Conservation (phyloP, 2,329 filamentous ascomycete genomes). For the Alternaria longipes region DNA sequence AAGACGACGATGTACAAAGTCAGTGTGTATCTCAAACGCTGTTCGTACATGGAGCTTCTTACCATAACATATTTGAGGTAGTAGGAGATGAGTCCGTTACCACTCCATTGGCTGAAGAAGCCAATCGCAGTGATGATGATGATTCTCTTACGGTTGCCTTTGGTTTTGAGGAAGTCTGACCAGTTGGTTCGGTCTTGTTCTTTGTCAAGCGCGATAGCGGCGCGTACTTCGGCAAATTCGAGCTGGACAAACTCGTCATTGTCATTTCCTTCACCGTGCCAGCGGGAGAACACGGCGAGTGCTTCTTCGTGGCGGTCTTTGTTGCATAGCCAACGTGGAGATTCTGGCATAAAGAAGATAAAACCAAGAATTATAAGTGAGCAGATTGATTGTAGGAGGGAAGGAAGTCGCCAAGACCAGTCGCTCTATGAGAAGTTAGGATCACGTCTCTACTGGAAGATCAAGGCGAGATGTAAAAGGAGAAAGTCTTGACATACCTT, state of each 20-base stretch:
- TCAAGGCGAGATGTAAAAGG: too few relatives aligned
- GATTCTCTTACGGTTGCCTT: conserved; percentile 51
- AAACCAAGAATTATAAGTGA: too few relatives aligned
- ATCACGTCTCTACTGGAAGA: too few relatives aligned
- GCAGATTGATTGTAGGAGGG: too few relatives aligned
- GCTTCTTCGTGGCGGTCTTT: too few relatives aligned
- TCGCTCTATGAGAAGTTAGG: too few relatives aligned
- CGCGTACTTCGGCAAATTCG: conserved; percentile 27
- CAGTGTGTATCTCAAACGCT: conserved; percentile 6
- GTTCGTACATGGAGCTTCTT: too few relatives aligned
- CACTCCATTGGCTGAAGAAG: conserved; percentile 52
- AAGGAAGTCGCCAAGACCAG: too few relatives aligned
- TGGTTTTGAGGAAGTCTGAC: conserved; percentile 39
- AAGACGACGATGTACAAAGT: conserved; percentile 32
- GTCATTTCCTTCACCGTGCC: conserved; percentile 30
- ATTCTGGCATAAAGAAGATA: too few relatives aligned
- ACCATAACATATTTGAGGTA: not conserved
- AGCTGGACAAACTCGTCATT: conserved; percentile 24
- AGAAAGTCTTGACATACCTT: not conserved
- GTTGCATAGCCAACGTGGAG: too few relatives aligned
- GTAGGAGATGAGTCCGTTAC: conserved; percentile 45
- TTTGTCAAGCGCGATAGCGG: conserved; percentile 33
- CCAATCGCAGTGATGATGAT: conserved; percentile 52
- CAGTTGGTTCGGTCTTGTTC: conserved; percentile 11
- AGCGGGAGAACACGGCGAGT: too few relatives aligned